Evolutionary conservation across 2,329 filamentous ascomycete genomes (phyloP).

Genomic region (Colletotrichum brevisporum): DNA sequence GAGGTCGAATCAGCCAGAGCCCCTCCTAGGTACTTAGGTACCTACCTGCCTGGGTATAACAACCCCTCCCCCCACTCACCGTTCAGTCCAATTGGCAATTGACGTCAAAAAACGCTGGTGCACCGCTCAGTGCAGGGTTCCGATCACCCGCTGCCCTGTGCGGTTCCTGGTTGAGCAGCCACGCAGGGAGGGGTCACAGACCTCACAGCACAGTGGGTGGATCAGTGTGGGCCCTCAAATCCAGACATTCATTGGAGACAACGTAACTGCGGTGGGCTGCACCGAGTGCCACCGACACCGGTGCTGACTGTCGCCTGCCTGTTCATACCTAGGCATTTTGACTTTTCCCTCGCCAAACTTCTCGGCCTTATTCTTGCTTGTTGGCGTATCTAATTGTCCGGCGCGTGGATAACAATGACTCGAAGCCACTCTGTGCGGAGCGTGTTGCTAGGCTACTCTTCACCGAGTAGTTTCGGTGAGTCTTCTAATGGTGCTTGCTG

Average conservation of each 20-base stretch:
- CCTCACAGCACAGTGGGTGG: no score
- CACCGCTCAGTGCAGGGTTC: slow-evolving; percentile 18
- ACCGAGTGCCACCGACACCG: slow-evolving; percentile 16
- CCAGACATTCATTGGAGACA: no score
- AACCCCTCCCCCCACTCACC: slow-evolving; percentile 37
- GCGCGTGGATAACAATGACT: slow-evolving; percentile 31
- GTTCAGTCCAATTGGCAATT: slow-evolving; percentile 37
- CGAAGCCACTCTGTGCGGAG: background rate
- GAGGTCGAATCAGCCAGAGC: slow-evolving; percentile 20
- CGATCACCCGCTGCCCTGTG: slow-evolving; percentile 27
- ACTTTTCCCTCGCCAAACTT: slow-evolving; percentile 35
- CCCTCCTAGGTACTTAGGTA: slow-evolving; percentile 16
- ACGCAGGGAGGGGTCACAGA: background rate
- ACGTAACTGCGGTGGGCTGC: background rate
- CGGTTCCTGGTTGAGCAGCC: slow-evolving; percentile 11
- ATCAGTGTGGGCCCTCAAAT: no score
- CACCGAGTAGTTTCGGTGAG: slow-evolving; percentile 21
- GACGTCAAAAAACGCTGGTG: slow-evolving; percentile 37
- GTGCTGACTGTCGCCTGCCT: slow-evolving; percentile 24
- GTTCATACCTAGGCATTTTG: slow-evolving; percentile 22
- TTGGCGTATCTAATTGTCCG: slow-evolving; percentile 34
- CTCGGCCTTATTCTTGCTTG: slow-evolving; percentile 35
- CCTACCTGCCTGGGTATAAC: background rate
- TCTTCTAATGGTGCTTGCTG: background rate
- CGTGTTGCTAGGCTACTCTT: background rate